Percentiles rank a stretch among this genome's conserved stretches.
Conservation (phyloP, 2,329 filamentous ascomycete genomes). For the Cadophora luteo-olivacea region DNA sequence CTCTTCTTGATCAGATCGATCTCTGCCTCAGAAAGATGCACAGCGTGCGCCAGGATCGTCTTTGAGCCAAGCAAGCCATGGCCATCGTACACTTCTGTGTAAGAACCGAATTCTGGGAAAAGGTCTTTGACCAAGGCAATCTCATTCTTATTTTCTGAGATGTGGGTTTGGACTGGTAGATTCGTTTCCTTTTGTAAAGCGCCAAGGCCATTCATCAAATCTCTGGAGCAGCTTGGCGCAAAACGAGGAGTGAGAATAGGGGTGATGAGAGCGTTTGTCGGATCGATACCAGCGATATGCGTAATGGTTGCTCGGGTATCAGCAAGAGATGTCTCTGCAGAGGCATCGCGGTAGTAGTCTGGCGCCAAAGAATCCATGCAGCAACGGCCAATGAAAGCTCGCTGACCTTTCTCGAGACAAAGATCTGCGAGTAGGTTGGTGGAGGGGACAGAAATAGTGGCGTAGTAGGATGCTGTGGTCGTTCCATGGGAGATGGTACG, state of each 20-base stretch:
- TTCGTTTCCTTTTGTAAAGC: constrained; percentile 65
- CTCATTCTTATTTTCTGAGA: constrained; percentile 83
- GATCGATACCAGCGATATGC: constrained; percentile 73
- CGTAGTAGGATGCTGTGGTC: constrained; percentile 93
- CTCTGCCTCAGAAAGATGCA: constrained; percentile 77
- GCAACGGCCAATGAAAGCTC: constrained; percentile 90
- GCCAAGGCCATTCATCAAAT: constrained; percentile 69
- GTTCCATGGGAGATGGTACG: constrained; percentile 89
- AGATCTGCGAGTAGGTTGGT: constrained; percentile 92
- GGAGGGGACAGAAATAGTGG: constrained; percentile 82
- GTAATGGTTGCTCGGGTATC: constrained; percentile 65
- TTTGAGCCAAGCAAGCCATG: constrained; percentile 70
- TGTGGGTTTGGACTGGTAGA: constrained; percentile 84
- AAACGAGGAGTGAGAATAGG: constrained; percentile 82
- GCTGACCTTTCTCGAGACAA: constrained; percentile 80
- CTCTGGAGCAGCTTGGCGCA: constrained; percentile 66
- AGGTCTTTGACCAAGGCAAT: constrained; percentile 71
- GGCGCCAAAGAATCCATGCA: constrained; percentile 90
- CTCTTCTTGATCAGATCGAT: constrained; percentile 65
- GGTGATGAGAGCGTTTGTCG: constrained; percentile 66
- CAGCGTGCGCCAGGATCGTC: constrained; percentile 85
- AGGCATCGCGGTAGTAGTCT: constrained; percentile 79
- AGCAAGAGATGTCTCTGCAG: constrained; percentile 60
- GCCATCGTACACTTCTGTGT: constrained; percentile 81
- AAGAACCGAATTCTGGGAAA: constrained; percentile 70